These are phyloP conservation scores for Hirschfeldia incana DNA, from an alignment of 345 rosid genomes.

Conservation along the genomic window DNA sequence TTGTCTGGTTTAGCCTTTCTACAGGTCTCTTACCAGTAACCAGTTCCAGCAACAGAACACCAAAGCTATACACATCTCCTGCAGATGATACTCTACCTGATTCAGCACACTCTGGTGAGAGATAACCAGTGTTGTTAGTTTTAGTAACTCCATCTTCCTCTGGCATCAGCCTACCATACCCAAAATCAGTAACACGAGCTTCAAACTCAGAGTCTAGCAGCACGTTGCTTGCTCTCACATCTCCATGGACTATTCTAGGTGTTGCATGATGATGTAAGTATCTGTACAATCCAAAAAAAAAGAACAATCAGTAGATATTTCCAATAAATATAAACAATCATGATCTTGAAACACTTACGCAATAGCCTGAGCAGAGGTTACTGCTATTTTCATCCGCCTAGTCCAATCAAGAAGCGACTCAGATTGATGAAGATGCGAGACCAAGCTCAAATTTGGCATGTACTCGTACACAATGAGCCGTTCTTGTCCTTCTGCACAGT, in stretches of 20 bases:
- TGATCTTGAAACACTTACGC: constrained; percentile 49
- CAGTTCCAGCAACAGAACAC: constrained; percentile 73
- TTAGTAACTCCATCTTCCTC: constrained; percentile 80
- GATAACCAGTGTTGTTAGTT: constrained; percentile 63
- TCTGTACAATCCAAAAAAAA: constrained; percentile 40
- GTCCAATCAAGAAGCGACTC: constrained; percentile 94
- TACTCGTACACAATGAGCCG: constrained; percentile 91
- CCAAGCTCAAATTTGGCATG: constrained; percentile 86
- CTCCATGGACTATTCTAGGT: constrained; percentile 66
- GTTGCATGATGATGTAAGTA: constrained; percentile 92
- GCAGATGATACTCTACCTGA: constrained; percentile 79
- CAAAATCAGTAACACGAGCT: constrained; percentile 83
- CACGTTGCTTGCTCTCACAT: constrained; percentile 62
- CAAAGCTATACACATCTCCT: constrained; percentile 90
- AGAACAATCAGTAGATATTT: not conserved
- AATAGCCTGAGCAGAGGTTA: constrained; percentile 93
- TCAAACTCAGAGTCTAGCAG: constrained; percentile 73
- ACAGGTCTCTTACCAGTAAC: constrained; percentile 74
- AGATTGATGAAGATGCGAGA: constrained; percentile 86
- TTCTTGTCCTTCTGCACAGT: constrained; percentile 96
- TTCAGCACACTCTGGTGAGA: constrained; percentile 84
- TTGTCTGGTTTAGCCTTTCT: constrained; percentile 65
- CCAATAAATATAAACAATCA: not conserved
- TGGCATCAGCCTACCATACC: constrained; percentile 81
- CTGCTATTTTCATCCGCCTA: constrained; percentile 76